phyloP scores from a whole-genome alignment of 345 rosid genomes.

The Cardamine resedifolia region DNA sequence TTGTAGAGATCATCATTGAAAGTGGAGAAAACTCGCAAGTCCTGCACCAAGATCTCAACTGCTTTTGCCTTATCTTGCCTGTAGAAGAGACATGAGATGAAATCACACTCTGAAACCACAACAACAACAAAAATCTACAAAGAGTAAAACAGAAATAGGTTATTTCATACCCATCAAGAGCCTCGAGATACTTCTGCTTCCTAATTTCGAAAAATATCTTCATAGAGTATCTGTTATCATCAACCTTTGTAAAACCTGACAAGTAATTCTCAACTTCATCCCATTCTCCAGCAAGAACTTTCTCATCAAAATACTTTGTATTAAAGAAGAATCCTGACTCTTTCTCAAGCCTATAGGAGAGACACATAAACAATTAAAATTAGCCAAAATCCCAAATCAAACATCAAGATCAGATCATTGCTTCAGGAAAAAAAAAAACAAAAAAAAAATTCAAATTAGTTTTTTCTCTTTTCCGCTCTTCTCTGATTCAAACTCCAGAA shows the following conservation, averaged over 20 bases:
- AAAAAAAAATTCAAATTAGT: neutral
- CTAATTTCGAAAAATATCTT: constrained; percentile 87
- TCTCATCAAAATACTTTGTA: constrained; percentile 73
- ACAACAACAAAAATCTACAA: neutral
- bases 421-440: neutral
- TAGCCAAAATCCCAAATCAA: neutral
- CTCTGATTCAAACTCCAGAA: constrained; percentile 10
- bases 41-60: constrained; percentile 79
- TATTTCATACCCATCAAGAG: constrained; percentile 64
- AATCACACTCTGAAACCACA: constrained; percentile 16
- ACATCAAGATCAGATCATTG: neutral
- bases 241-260: constrained; percentile 79
- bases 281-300: constrained; percentile 82
- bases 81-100: constrained; percentile 25
- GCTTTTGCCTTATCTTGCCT: constrained; percentile 80
- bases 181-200: constrained; percentile 90
- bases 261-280: constrained; percentile 80
- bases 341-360: constrained; percentile 59
- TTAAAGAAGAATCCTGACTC: constrained; percentile 87
- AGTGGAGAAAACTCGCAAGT: constrained; percentile 68
- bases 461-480: neutral
- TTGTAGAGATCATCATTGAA: constrained; percentile 75
- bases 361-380: neutral
- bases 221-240: constrained; percentile 82
- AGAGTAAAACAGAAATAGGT: neutral